Evolutionary conservation across 2,329 filamentous ascomycete species (phyloP), one percentile per base, ranked within the genome.

Genomic region (Penicillium sp.): DNA sequence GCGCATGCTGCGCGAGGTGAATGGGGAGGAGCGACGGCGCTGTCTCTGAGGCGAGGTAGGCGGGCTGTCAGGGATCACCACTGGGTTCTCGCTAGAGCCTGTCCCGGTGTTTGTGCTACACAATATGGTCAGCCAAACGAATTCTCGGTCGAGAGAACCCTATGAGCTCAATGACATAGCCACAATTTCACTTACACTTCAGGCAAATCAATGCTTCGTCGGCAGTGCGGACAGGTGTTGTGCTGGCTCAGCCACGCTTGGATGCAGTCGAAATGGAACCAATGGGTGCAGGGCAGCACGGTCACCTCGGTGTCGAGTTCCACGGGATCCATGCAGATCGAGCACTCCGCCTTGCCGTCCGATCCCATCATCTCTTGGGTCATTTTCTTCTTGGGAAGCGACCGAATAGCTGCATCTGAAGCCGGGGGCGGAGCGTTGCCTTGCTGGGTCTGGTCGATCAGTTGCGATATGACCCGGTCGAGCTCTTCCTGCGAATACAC

Each of bases 291-390:
- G 0, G 93, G 93, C 54, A 99, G 78, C 49, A 89, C 84, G 0
- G 90, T 85, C 5, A 94, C 91, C 72, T 91, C 87, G 33, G 91
- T 87, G 11, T 87, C 90, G 38, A 90, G 72, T 28, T 86, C 83
- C 63, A 96, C 89, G 30, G 91, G 86, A 58, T 97, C 93, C 81
- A 98, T 96, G 77, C 95, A 99, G 60, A 99, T 97, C 38, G 91
- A 93, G 75, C 95, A 99, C 72, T 97, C 93, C 1, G 85, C 86
- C 55, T 81, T 84, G 45, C 87, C 89, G 60, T 89, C 91, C 5
- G 80, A 77, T 6, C 84, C 85, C 57, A 96, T 81, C 84, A 96
- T 89, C 45, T 88, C 84, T 59, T 84, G 80, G 54, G 91, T 86
- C 2, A 95, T 81, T 46, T 85, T 85, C 67, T 88, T 89, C 68